Evolutionary conservation across 257 asterid species (phyloP).

Genomic region (Solanum appendiculatum): DNA sequence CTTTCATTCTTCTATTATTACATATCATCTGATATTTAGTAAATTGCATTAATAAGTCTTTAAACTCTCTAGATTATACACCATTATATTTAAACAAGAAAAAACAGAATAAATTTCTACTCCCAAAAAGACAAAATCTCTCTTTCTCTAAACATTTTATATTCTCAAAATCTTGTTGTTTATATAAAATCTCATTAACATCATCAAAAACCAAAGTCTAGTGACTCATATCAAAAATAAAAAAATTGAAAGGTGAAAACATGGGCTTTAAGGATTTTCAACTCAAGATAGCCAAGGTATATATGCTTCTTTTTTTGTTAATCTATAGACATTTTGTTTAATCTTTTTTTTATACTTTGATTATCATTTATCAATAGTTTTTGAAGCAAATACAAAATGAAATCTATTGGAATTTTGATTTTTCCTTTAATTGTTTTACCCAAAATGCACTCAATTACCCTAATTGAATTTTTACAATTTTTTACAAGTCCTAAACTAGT

Average conservation of each 20-base stretch:
- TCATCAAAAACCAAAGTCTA: not conserved
- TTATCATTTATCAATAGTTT: not conserved
- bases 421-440: not conserved
- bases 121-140: not conserved
- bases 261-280: conserved; percentile 40
- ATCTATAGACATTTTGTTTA: not conserved
- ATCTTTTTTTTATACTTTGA: not conserved
- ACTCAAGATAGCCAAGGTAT: conserved; percentile 40
- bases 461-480: not conserved
- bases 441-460: not conserved
- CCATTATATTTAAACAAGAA: not conserved
- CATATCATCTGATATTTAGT: not conserved
- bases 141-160: not conserved
- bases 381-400: not conserved
- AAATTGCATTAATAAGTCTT: not conserved
- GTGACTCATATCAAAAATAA: not conserved
- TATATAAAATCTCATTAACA: not conserved
- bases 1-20: not conserved
- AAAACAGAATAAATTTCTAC: not conserved
- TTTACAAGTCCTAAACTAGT: not conserved
- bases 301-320: not conserved
- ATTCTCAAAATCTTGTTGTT: not conserved
- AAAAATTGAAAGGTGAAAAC: not conserved
- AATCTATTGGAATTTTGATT: not conserved
- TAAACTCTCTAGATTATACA: not conserved